Conservation (phyloP, 2,329 filamentous ascomycete species). For the Xylariaceae sp. region DNA sequence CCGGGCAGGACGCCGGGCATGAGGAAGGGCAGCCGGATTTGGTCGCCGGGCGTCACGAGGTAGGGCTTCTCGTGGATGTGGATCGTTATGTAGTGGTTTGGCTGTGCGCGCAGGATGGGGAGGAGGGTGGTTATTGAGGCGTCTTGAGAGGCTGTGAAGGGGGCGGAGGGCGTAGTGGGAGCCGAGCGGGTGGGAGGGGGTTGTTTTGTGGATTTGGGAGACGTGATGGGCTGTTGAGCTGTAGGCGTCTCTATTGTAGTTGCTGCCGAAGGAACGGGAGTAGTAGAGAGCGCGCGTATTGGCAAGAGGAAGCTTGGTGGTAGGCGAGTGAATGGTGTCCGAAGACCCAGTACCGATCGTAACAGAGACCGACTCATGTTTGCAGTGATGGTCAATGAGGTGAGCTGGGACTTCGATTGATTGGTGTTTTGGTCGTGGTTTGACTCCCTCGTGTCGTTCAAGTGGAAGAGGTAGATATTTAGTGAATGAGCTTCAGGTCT, state of each 20-base stretch:
- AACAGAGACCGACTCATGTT: conserved; percentile 58
- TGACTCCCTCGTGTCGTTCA: neutral
- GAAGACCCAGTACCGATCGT: conserved; percentile 60
- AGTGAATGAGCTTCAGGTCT: neutral
- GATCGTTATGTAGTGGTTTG: conserved; percentile 71
- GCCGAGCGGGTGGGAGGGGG: conserved; percentile 4
- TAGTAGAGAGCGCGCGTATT: conserved; percentile 37
- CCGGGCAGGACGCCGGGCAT: conserved; percentile 75
- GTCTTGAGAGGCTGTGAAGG: conserved; percentile 40
- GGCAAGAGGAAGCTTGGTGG: conserved; percentile 51
- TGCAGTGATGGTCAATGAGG: neutral
- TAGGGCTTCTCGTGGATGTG: conserved; percentile 79
- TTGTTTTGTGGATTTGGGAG: conserved; percentile 13
- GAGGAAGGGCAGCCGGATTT: conserved; percentile 71
- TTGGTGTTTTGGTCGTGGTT: neutral
- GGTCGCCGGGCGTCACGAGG: conserved; percentile 73
- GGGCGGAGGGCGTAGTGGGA: conserved; percentile 2
- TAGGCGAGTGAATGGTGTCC: conserved; percentile 41
- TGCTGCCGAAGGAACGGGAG: conserved; percentile 30
- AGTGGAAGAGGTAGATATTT: no score
- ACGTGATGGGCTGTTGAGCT: conserved; percentile 26
- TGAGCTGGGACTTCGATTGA: neutral
- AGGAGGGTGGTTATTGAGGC: conserved; percentile 53
- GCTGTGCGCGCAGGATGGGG: conserved; percentile 68
- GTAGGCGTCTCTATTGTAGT: no score